phyloP scores from a whole-genome alignment of 129 eudicot genomes.

The Pulicaria dysenterica region DNA sequence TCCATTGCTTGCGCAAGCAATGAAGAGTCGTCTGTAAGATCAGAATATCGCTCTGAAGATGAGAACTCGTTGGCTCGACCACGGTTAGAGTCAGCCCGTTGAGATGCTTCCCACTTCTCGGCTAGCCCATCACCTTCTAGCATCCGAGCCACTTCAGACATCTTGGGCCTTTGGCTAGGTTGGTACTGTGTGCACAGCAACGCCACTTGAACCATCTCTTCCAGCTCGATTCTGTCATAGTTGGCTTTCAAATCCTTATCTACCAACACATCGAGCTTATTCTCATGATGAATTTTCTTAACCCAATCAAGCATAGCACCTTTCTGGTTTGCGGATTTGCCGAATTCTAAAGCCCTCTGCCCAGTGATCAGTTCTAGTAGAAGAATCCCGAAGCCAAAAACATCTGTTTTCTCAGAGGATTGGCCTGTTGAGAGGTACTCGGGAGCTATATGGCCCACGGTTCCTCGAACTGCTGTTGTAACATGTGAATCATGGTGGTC shows the following conservation, averaged over 20 bases:
- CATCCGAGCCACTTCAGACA: conserved; percentile 98
- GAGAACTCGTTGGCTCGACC: conserved; percentile 81
- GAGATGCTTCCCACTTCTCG: conserved; percentile 94
- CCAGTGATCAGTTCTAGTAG: conserved; percentile 85
- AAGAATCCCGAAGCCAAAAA: conserved; percentile 93
- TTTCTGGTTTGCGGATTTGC: conserved; percentile 91
- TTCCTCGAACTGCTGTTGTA: conserved; percentile 95
- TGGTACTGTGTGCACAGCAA: conserved; percentile 71
- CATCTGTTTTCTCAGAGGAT: conserved; percentile 95
- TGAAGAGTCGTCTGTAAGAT: conserved; percentile 91
- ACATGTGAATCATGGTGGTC: conserved; percentile 92
- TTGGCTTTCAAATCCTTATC: conserved; percentile 70
- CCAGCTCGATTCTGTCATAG: conserved; percentile 77
- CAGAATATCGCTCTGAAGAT: conserved; percentile 82
- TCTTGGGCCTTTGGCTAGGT: conserved; percentile 78
- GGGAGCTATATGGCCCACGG: conserved; percentile 97
- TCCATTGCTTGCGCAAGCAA: conserved; percentile 97
- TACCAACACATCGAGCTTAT: conserved; percentile 79
- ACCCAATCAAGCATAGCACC: conserved; percentile 97
- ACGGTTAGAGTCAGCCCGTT: conserved; percentile 65
- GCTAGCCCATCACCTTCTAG: conserved; percentile 98
- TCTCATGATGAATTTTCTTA: conserved; percentile 80
- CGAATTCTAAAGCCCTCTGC: conserved; percentile 81
- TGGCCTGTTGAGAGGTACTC: conserved; percentile 97
- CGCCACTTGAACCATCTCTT: conserved; percentile 88